phyloP scores from a whole-genome alignment of 352 stramenopile genomes.

The Aphanomyces cochlioides region DNA sequence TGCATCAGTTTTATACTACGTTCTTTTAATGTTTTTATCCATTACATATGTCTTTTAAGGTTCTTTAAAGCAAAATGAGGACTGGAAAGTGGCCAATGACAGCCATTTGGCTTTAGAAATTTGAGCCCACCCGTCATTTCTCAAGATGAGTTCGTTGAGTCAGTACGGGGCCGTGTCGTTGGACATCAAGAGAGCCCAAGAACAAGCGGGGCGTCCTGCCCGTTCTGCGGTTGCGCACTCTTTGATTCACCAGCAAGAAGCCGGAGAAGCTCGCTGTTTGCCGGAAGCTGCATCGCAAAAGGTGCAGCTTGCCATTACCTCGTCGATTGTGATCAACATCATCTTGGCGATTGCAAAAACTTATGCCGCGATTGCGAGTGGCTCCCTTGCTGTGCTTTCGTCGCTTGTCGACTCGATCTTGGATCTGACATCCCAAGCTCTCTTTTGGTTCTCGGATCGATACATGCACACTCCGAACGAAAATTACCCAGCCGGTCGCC shows the following conservation, averaged over 20 bases:
- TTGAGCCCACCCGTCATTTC: no score
- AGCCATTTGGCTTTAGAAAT: no score
- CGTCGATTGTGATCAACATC: conserved; percentile 67
- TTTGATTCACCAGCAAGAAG: conserved; percentile 58
- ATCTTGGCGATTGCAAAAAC: conserved; percentile 61
- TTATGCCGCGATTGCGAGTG: conserved; percentile 75
- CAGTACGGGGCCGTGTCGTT: conserved; percentile 23
- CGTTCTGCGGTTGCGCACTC: conserved; percentile 73
- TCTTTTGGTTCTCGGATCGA: conserved; percentile 94
- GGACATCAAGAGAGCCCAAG: conserved; percentile 13
- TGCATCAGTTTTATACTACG: no score
- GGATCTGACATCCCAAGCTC: conserved; percentile 90
- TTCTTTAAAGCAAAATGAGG: no score
- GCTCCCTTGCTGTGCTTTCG: conserved; percentile 91
- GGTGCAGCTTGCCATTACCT: conserved; percentile 67
- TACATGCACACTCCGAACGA: conserved; percentile 83
- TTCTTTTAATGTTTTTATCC: no score
- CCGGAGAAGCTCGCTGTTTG: conserved; percentile 47
- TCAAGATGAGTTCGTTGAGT: conserved; percentile 9
- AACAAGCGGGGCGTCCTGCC: neutral
- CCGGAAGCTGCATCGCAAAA: conserved; percentile 41
- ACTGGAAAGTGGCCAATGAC: no score
- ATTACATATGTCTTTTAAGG: no score
- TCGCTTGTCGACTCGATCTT: conserved; percentile 93
- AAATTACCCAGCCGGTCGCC: conserved; percentile 91